A percentile compares a stretch with the other conserved stretches of the same genome.
Conservation (phyloP, 768 basidiomycete genomes). For the Mycena albidolilacea region DNA sequence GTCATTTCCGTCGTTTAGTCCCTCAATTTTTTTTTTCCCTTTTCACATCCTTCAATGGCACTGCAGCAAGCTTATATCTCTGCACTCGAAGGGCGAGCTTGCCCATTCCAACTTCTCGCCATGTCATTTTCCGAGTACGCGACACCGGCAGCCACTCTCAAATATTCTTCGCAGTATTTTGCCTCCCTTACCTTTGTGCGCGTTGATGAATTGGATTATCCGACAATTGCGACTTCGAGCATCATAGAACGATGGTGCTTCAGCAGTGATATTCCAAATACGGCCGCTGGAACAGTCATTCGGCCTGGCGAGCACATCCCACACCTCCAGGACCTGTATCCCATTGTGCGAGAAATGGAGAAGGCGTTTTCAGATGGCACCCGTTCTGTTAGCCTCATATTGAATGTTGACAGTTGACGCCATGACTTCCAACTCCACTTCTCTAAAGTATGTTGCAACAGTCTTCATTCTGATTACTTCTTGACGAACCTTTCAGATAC, state of each 20-base stretch:
- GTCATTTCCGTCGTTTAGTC: neutral
- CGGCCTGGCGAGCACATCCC: constrained; percentile 23
- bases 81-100: neutral
- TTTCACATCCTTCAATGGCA: neutral
- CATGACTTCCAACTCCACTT: neutral
- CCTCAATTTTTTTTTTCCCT: neutral
- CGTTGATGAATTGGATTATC: neutral
- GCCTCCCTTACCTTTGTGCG: constrained; percentile 1
- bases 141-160: neutral
- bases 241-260: constrained; percentile 22
- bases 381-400: constrained; percentile 4
- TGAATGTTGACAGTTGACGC: neutral
- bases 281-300: constrained; percentile 4
- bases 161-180: constrained; percentile 20
- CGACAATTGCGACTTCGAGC: neutral
- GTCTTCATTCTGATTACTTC: neutral
- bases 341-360: constrained; percentile 9
- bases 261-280: neutral
- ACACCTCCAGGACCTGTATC: neutral
- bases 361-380: neutral
- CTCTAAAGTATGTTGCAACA: constrained; percentile 4
- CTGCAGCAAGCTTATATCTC: neutral
- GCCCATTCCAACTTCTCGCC: neutral
- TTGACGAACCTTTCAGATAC: neutral
- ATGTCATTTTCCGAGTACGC: constrained; percentile 18